phyloP scores from a whole-genome alignment of 2,329 filamentous ascomycete genomes.

The Byssothecium circinans region DNA sequence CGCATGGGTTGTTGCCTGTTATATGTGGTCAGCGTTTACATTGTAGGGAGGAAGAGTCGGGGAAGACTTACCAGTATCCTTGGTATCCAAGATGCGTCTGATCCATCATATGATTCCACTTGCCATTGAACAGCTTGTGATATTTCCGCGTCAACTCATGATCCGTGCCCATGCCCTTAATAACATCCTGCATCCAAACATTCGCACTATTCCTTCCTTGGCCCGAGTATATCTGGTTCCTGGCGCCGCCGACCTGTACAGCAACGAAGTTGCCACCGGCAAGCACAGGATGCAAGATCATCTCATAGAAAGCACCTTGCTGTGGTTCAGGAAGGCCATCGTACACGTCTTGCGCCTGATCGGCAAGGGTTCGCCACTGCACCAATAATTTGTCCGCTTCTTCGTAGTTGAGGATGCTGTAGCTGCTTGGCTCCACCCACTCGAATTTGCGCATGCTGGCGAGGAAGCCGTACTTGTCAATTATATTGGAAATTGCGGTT shows the following conservation, averaged over 20 bases:
- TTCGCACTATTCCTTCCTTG: slow-evolving; percentile 46
- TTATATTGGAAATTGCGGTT: slow-evolving; percentile 53
- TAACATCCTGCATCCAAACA: slow-evolving; percentile 37
- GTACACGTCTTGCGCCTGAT: slow-evolving; percentile 60
- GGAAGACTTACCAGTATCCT: slow-evolving; percentile 48
- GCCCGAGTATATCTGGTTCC: slow-evolving; percentile 40
- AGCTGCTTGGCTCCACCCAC: slow-evolving; percentile 60
- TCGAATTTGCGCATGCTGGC: slow-evolving; percentile 64
- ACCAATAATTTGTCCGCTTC: slow-evolving; percentile 62
- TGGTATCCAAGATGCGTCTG: slow-evolving; percentile 47
- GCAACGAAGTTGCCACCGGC: slow-evolving; percentile 61
- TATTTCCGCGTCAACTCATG: slow-evolving; percentile 41
- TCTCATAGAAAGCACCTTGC: slow-evolving; percentile 64
- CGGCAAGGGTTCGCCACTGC: slow-evolving; percentile 58
- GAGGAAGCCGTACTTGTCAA: slow-evolving; percentile 60
- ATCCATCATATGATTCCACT: slow-evolving; percentile 47
- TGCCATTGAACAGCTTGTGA: slow-evolving; percentile 40
- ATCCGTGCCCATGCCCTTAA: slow-evolving; percentile 43
- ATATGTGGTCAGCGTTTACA: background rate
- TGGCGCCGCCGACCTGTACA: slow-evolving; percentile 44
- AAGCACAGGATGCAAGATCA: slow-evolving; percentile 62
- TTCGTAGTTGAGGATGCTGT: slow-evolving; percentile 65
- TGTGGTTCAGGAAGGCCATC: slow-evolving; percentile 53
- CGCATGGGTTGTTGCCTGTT: slow-evolving; percentile 72
- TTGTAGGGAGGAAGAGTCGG: no score